Conservation (phyloP, 1,139 yeast species). For the Pichia sp. region DNA sequence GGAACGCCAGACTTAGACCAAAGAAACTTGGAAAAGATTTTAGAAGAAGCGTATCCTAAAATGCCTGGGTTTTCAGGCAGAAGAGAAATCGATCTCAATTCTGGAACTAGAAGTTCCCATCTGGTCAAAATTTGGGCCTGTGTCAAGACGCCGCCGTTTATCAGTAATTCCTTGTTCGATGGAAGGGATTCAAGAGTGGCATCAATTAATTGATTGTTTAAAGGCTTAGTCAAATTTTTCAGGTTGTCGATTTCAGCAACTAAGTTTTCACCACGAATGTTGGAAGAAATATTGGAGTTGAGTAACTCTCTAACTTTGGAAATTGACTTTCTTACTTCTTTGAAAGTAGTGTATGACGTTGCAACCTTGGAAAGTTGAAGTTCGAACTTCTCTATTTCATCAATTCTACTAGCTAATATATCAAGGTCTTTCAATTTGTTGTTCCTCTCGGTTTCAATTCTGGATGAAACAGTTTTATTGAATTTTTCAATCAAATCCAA, state of each 20-base stretch:
- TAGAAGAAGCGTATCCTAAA: conserved; percentile 83
- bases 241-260: conserved; percentile 33
- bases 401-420: conserved; percentile 55
- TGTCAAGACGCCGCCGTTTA: conserved; percentile 44
- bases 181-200: conserved; percentile 38
- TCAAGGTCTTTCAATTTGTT: conserved; percentile 72
- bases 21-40: conserved; percentile 69
- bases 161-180: conserved; percentile 38
- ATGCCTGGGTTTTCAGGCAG: conserved; percentile 92
- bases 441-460: conserved; percentile 75
- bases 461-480: conserved; percentile 57
- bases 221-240: conserved; percentile 29
- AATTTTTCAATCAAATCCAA: conserved; percentile 70
- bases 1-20: conserved; percentile 63
- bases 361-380: conserved; percentile 55
- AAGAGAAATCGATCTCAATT: conserved; percentile 77
- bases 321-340: conserved; percentile 55
- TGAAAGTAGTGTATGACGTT: conserved; percentile 50
- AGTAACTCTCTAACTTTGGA: conserved; percentile 51
- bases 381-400: conserved; percentile 57
- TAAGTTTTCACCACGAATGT: conserved; percentile 30
- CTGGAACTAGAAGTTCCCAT: conserved; percentile 77
- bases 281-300: conserved; percentile 32
- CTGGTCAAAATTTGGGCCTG: conserved; percentile 65
- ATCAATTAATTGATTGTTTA: conserved; percentile 29